These are phyloP conservation scores for Aphanomyces astaci DNA, from an alignment of 352 stramenopile species.

Conservation along the genomic window DNA sequence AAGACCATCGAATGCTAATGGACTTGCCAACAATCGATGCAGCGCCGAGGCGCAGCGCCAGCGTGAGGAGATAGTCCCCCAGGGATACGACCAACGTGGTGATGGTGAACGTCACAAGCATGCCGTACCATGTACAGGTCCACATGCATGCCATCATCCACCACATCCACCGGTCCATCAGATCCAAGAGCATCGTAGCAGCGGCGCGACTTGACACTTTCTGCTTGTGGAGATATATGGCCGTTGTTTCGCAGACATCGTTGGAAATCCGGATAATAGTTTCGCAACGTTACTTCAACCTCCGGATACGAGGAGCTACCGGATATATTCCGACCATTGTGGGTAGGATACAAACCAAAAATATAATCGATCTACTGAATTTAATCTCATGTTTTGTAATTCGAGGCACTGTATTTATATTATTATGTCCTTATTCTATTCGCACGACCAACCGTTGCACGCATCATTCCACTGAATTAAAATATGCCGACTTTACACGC, in stretches of 20 bases:
- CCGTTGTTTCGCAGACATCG: background rate
- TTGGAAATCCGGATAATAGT: background rate
- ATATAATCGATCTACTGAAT: no score
- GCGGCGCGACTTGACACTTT: background rate
- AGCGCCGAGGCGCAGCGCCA: conserved; percentile 40
- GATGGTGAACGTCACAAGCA: background rate
- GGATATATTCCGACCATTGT: background rate
- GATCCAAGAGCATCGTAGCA: background rate
- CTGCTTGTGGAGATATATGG: background rate
- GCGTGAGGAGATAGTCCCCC: conserved; percentile 49
- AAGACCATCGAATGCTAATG: conserved; percentile 54
- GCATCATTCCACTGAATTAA: background rate
- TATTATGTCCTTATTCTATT: no score
- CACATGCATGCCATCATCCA: background rate
- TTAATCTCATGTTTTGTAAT: no score
- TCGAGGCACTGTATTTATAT: background rate
- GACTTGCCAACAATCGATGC: conserved; percentile 40
- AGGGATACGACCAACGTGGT: background rate
- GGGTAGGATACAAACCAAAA: no score
- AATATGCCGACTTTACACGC: background rate
- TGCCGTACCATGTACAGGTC: background rate
- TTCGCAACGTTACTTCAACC: conserved; percentile 4
- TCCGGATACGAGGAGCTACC: background rate
- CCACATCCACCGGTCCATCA: background rate
- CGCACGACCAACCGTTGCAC: background rate